Base-by-base conservation (phyloP, 202 grass and related monocot species). In the Setaria italica region DNA sequence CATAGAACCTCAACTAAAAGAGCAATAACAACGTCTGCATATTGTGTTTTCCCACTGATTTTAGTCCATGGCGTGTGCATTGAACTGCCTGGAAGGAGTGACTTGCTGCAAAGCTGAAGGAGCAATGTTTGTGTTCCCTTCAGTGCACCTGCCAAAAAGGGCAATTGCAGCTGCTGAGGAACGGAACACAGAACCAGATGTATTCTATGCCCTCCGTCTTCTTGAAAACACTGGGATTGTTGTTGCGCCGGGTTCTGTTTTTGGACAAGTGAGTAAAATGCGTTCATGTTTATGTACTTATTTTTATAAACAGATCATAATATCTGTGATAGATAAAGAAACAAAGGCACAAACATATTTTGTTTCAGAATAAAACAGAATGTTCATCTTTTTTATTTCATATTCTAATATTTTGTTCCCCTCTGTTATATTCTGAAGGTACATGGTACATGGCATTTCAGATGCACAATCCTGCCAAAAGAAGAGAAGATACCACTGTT, bases 91-190 rank as follows among this genome's bases (percentile, higher is more conserved):
- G 79, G 89, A 97, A 82, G 90, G 89, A 25, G 59, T 93, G 72
- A 88, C 85, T 34, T 97, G 95, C 85, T 91, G 85, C 82, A 93
- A 91, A 70, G 82, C 85, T 17, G 95, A 95, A 85, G 92, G 92
- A 58, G 90, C 89, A 78, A 90, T 95, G 89, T 97, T 88, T 70
- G 53, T 95, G 43, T 97, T 91, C 82, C 92, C 95, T 19, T 79
- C 78, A 68, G 42, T 97, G 67, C 43, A 37, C 51, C 71, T 97
- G 39, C 72, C 95, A 43, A 55, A 56, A 43, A 94, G 80, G 85
- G 90, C 90, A 16, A 97, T 93, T 56, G 57, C 77, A 65, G 77
- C 89, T 70, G 90, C 92, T 49, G 69, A 80, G 80, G 85, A 77
- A 73, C 77, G 57, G 77, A 88, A 87, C 71, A 84, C 32, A 15